A percentile compares a stretch with the other conserved stretches of the same genome.
These are phyloP conservation scores for Heterobasidion annosum DNA, from an alignment of 1,284 basidiomycete genomes.

Conservation along the genomic window DNA sequence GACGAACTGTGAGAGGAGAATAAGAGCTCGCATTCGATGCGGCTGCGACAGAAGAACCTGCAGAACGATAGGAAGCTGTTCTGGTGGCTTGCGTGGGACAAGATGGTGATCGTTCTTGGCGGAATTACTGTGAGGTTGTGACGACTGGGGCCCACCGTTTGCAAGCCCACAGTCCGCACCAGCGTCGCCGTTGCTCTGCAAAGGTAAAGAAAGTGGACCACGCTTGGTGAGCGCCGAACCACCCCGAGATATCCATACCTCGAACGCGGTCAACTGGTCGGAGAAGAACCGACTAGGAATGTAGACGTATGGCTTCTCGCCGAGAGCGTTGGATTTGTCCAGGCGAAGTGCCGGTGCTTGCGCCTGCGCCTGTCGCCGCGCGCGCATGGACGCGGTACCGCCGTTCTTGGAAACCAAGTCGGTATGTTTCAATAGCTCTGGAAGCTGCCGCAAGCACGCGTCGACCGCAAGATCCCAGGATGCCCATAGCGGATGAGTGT, in stretches of 20 bases:
- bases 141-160: slow-evolving; percentile 7
- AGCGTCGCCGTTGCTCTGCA: slow-evolving; percentile 20
- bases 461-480: slow-evolving; percentile 98
- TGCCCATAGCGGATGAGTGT: slow-evolving; percentile 93
- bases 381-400: slow-evolving; percentile 20
- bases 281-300: slow-evolving; percentile 92
- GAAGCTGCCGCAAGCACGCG: slow-evolving; percentile 89
- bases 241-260: slow-evolving; percentile 95
- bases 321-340: slow-evolving; percentile 24
- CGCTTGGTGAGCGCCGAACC: slow-evolving; percentile 73
- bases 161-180: slow-evolving; percentile 8
- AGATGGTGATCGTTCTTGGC: slow-evolving; percentile 40
- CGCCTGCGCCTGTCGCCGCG: slow-evolving; percentile 19
- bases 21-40: slow-evolving; percentile 90
- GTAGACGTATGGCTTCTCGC: slow-evolving; percentile 56
- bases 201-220: slow-evolving; percentile 65
- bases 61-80: slow-evolving; percentile 94
- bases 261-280: slow-evolving; percentile 95
- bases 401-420: slow-evolving; percentile 24
- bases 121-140: slow-evolving; percentile 1
- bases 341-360: slow-evolving; percentile 16
- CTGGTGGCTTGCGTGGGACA: slow-evolving; percentile 83
- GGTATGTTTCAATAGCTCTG: slow-evolving; percentile 71
- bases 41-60: slow-evolving; percentile 96
- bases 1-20: slow-evolving; percentile 95